A percentile compares a stretch with the other conserved stretches of the same genome.
Evolutionary conservation across 2,329 filamentous ascomycete species (phyloP).

Genomic region (Pyrenophora teres): DNA sequence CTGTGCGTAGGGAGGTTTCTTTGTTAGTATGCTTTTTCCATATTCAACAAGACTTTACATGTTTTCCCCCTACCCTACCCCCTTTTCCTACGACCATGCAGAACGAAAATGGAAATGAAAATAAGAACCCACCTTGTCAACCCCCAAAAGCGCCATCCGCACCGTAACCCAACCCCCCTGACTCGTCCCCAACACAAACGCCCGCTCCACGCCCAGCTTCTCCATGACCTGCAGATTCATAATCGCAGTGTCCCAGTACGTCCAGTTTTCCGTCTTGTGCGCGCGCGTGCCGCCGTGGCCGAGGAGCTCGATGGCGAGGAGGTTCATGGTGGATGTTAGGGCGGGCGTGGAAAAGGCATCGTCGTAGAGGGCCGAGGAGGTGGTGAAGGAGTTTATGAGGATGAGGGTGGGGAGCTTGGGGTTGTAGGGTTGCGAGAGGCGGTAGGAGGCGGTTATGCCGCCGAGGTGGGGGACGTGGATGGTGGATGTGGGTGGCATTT

Average conservation of each 20-base stretch:
- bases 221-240: conserved; percentile 52
- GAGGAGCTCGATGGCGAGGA: conserved; percentile 60
- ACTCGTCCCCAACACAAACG: conserved; percentile 57
- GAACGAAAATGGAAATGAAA: not conserved
- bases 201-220: conserved; percentile 49
- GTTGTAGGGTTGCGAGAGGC: conserved; percentile 47
- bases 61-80: no score
- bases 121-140: conserved; percentile 45
- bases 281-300: conserved; percentile 58
- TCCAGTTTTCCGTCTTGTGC: conserved; percentile 51
- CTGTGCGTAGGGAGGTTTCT: conserved; percentile 27
- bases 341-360: conserved; percentile 47
- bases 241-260: conserved; percentile 60
- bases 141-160: conserved; percentile 58
- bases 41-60: no score
- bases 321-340: conserved; percentile 51
- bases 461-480: conserved; percentile 56
- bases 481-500: conserved; percentile 43
- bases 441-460: conserved; percentile 56
- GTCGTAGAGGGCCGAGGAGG: conserved; percentile 53
- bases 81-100: no score
- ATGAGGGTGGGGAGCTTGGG: conserved; percentile 56
- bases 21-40: no score
- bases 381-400: conserved; percentile 59
- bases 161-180: conserved; percentile 60